Base-by-base conservation (phyloP, 345 rosid species). In the Rhizophora mangle region DNA sequence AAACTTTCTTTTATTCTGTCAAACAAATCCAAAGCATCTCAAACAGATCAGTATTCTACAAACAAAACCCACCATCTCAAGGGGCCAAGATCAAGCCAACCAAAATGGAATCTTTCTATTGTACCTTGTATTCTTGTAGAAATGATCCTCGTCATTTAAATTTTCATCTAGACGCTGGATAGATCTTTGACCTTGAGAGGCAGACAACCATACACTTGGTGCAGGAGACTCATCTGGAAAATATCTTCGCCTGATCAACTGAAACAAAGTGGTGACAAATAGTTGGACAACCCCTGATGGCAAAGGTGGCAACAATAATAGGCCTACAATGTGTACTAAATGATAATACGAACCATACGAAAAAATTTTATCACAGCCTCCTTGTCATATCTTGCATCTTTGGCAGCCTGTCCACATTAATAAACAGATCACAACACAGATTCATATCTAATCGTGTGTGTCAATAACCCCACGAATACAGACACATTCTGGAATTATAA, bases 191-290 rank as follows among this genome's bases (percentile, higher is more conserved):
- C 34, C 76, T 4, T 93, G 79, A 16, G 96, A 84, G 58, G 77
- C 31, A 22, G 99, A 84, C 27, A 97, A 83, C 99, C 99, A 96
- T 29, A 92, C 81, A 73, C 78, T 89, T 62, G 89, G 74, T 37
- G 84, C 74, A n/a, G 96, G 89, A 71, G 76, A 75, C 47, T 90
- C 98, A 8, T 96, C 98, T 34, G 97, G 82, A 77, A 92, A 91
- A 72, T 96, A 96, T 79, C 99, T 86, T 83, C 97, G 81, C 82
- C 98, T 81, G 76, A 96, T 90, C 84, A 96, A 85, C 99, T 96
- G 87, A 61, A 68, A 76, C 52, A 70, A 62, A 39, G 68, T 0
- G 56, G 53, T 22, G 68, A 76, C 16, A 31, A 13, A 34, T 19
- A 62, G 62, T 62, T 53, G 47, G 63, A 62, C 26, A 71, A 67